Conservation (phyloP, 257 asterid species). For the Marsdenia floribunda region DNA sequence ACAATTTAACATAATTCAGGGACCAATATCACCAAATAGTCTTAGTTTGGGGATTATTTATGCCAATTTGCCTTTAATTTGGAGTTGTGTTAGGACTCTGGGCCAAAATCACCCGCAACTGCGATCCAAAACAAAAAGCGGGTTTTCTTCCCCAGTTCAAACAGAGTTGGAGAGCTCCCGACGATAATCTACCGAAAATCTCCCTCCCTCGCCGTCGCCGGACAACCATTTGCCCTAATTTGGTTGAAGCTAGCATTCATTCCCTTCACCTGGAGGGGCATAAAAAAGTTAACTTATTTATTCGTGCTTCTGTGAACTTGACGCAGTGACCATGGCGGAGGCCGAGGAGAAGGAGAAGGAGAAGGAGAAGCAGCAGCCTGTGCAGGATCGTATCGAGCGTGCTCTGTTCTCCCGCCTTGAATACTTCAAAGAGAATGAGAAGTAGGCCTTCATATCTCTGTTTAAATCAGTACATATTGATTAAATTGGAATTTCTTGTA, state of each 20-base stretch:
- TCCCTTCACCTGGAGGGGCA: no score
- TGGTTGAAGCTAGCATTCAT: background rate
- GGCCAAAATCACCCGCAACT: background rate
- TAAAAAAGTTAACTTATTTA: no score
- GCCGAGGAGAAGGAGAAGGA: constrained; percentile 13
- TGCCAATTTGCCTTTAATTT: no score
- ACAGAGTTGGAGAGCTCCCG: background rate
- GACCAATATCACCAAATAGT: no score
- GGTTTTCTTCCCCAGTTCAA: background rate
- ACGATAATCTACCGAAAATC: background rate
- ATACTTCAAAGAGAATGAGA: constrained; percentile 64
- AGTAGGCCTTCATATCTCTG: constrained; percentile 23
- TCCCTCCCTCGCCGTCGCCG: background rate
- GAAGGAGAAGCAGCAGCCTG: constrained; percentile 32
- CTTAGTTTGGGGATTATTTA: no score
- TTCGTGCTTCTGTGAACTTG: background rate
- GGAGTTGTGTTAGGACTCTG: no score
- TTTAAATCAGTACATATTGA: background rate
- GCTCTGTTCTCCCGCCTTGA: constrained; percentile 57
- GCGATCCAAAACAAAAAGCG: background rate
- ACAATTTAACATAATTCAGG: no score
- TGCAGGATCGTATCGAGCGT: constrained; percentile 40
- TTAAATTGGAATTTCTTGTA: background rate
- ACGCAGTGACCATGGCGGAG: constrained; percentile 3
- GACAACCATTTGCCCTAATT: background rate